phyloP scores from a whole-genome alignment of 192 early-diverging fungal genomes.

The Radiomyces spectabilis region DNA sequence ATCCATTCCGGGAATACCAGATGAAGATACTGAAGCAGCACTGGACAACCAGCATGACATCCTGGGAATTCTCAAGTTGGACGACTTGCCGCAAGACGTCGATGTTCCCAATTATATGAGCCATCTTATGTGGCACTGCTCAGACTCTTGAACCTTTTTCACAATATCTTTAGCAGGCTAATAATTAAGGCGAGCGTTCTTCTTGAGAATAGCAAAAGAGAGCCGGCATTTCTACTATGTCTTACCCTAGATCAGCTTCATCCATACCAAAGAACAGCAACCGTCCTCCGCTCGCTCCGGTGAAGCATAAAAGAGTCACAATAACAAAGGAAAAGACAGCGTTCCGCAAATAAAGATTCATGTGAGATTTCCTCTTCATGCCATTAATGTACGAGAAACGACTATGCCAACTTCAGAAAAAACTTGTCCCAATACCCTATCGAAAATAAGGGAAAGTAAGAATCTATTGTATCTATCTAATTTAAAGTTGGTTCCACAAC shows the following conservation, averaged over 20 bases:
- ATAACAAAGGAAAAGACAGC: slow-evolving; percentile 25
- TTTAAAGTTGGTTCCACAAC: slow-evolving; percentile 15
- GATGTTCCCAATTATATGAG: no score
- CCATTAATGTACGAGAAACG: background rate
- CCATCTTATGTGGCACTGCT: no score
- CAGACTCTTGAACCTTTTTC: background rate
- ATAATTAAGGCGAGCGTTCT: slow-evolving; percentile 37
- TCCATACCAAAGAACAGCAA: slow-evolving; percentile 20
- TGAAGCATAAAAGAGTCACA: slow-evolving; percentile 27
- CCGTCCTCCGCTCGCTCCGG: slow-evolving; percentile 15
- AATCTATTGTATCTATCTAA: no score
- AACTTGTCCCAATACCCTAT: no score
- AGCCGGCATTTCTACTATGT: slow-evolving; percentile 15
- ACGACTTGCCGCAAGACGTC: no score
- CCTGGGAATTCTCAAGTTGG: no score
- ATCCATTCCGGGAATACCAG: no score
- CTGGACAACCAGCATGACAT: no score
- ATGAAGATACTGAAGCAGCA: no score
- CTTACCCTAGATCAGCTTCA: slow-evolving; percentile 30
- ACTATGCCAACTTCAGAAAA: no score
- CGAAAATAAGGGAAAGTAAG: no score
- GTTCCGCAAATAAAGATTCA: slow-evolving; percentile 30
- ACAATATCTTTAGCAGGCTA: slow-evolving; percentile 33
- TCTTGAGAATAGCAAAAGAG: slow-evolving; percentile 23
- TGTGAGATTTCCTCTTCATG: slow-evolving; percentile 10